Conservation (phyloP, 2,329 filamentous ascomycete species). For the Claviceps maximensis region DNA sequence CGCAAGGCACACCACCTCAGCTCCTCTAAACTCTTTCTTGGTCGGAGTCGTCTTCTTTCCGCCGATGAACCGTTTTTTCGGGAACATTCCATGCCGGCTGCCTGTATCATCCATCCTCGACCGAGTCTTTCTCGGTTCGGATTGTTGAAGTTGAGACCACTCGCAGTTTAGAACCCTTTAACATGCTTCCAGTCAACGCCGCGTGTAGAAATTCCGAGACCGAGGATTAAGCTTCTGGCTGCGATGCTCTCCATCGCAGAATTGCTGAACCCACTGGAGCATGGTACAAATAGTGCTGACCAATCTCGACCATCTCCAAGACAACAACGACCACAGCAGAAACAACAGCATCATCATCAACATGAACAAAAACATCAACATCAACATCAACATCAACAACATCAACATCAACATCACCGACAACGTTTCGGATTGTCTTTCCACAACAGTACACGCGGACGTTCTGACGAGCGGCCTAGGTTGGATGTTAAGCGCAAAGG, state of each 20-base stretch:
- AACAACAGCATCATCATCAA: too few species aligned
- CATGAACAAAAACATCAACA: too few species aligned
- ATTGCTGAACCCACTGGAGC: slow-evolving; percentile 2
- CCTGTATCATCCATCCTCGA: not conserved
- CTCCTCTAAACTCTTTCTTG: not conserved
- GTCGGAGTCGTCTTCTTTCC: not conserved
- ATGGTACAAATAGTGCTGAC: not conserved
- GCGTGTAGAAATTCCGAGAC: not conserved
- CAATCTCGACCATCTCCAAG: not conserved
- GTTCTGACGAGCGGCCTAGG: not conserved
- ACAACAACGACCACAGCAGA: too few species aligned
- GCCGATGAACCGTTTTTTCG: not conserved
- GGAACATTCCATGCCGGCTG: not conserved
- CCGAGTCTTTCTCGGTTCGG: not conserved
- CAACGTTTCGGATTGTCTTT: not conserved
- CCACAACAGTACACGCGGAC: not conserved
- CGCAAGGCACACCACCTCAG: not conserved
- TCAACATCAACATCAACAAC: too few species aligned
- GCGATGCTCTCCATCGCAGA: slow-evolving; percentile 2
- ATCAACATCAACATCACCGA: too few species aligned
- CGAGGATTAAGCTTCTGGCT: not conserved
- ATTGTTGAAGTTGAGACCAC: not conserved
- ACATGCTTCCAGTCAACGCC: not conserved
- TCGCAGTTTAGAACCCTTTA: not conserved
- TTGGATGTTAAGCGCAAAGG: not conserved